Base-by-base conservation (phyloP, 169 alveolate species). In the Blepharisma undulans region DNA sequence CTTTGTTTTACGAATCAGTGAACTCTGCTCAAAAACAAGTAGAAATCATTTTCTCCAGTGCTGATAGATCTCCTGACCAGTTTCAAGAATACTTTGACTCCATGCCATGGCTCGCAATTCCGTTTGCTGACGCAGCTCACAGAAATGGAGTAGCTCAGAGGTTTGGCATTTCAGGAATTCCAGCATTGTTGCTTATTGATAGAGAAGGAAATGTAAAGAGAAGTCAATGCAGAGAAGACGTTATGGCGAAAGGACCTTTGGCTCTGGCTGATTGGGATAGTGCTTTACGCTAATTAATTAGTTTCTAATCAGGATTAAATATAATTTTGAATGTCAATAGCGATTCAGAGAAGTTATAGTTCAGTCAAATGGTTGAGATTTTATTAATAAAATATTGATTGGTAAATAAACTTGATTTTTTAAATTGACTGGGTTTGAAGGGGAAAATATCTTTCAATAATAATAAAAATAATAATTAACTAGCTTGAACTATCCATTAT, bases 91-190 rank as follows among this genome's bases (percentile, higher is more conserved):
- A 96, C 86, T 96, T 89, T 89, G 72, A 59, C 12, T 90, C 94
- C 14, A 96, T 96, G 98, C 98, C 98, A 25, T 96, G 96, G 95
- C 76, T 91, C 12, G 96, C 98, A 22, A 80, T 95, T 72, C 96
- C 97, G 21, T 96, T 92, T 89, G 91, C 87, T 2, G 97, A 95
- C 25, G 22, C 76, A 77, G 76, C 61, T 33, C 32, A 86, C 22
- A 66, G 91, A 6, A 90, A 81, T 10, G 72, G 61, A 27, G 25
- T 90, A 36, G 84, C 86, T 25, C 36, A 82, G 8, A 34, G 30
- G 12, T 90, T 30, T 34, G 86, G 86, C 30, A 92, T 90, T 19
- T 29, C 32, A 18, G 93, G 93, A 87, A 82, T 90, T 48, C 93
- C 93, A 0, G 32, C n/a, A 30, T 80, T 90, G 30, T 29, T 60